A percentile compares a stretch with the other conserved stretches of the same genome.
These are phyloP conservation scores for Fraxinus sp. DNA, from an alignment of 305 asterid species.

Conservation along the genomic window DNA sequence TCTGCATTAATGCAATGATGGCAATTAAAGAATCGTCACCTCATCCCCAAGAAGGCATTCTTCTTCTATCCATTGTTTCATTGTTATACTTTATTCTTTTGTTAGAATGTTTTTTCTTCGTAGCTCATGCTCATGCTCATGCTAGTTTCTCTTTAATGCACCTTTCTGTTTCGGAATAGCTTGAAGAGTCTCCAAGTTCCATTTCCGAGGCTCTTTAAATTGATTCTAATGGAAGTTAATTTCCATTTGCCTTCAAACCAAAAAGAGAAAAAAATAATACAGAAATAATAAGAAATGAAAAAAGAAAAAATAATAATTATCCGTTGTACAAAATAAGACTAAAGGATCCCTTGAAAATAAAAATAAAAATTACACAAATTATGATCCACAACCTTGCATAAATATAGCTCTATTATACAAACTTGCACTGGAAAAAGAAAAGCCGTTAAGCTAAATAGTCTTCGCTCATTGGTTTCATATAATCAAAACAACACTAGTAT, in stretches of 20 bases:
- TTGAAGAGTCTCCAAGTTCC: not conserved
- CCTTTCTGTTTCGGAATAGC: not conserved
- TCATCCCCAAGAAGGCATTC: not conserved
- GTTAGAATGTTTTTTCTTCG: not conserved
- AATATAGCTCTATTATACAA: not conserved
- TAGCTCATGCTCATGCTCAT: not conserved
- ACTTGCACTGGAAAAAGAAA: not conserved
- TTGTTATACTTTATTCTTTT: not conserved
- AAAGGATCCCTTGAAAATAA: not conserved
- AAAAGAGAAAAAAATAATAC: too few species aligned
- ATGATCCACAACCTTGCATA: not conserved
- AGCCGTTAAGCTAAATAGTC: not conserved
- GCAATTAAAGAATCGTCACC: not conserved
- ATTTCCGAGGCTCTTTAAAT: not conserved
- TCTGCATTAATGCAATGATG: not conserved
- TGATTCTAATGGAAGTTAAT: not conserved
- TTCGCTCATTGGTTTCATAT: not conserved
- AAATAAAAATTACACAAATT: not conserved
- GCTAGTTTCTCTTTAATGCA: not conserved
- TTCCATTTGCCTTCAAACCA: not conserved
- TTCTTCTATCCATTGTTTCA: not conserved
- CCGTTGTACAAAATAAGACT: not conserved
- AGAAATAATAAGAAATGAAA: not conserved
- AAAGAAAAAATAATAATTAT: too few species aligned
- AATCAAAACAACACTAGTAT: not conserved